Conservation (phyloP, 2,329 filamentous ascomycete genomes). For the Cercospora beticola region DNA sequence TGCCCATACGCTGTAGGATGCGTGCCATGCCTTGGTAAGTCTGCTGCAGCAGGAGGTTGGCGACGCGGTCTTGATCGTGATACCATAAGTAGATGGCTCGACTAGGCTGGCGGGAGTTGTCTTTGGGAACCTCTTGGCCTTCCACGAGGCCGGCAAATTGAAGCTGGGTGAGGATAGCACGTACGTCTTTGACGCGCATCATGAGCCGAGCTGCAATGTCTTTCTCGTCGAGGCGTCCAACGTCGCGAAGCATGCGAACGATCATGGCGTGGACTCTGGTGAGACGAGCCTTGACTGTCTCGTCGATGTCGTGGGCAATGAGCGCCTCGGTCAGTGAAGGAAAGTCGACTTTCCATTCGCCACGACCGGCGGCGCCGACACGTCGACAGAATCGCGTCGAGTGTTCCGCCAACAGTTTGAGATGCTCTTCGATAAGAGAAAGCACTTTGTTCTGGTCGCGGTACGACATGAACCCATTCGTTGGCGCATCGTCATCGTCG, state of each 20-base stretch:
- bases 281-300: constrained; percentile 73
- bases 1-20: constrained; percentile 74
- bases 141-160: constrained; percentile 84
- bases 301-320: constrained; percentile 76
- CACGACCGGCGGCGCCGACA: constrained; percentile 62
- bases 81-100: constrained; percentile 90
- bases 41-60: constrained; percentile 70
- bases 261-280: constrained; percentile 76
- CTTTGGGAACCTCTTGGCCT: constrained; percentile 89
- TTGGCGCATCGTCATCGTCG: constrained; percentile 31
- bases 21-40: constrained; percentile 89
- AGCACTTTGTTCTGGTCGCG: constrained; percentile 47
- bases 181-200: constrained; percentile 81
- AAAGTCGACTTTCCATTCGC: constrained; percentile 84
- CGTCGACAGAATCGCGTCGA: constrained; percentile 67
- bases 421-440: constrained; percentile 67
- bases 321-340: constrained; percentile 68
- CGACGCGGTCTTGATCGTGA: constrained; percentile 74
- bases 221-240: constrained; percentile 95
- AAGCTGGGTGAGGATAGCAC: constrained; percentile 79
- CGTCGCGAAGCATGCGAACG: constrained; percentile 78
- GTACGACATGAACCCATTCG: constrained; percentile 32
- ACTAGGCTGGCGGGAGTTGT: constrained; percentile 75
- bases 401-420: constrained; percentile 70
- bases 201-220: constrained; percentile 76